phyloP scores from a whole-genome alignment of 257 asterid genomes.

The Rehmannia glutinosa region DNA sequence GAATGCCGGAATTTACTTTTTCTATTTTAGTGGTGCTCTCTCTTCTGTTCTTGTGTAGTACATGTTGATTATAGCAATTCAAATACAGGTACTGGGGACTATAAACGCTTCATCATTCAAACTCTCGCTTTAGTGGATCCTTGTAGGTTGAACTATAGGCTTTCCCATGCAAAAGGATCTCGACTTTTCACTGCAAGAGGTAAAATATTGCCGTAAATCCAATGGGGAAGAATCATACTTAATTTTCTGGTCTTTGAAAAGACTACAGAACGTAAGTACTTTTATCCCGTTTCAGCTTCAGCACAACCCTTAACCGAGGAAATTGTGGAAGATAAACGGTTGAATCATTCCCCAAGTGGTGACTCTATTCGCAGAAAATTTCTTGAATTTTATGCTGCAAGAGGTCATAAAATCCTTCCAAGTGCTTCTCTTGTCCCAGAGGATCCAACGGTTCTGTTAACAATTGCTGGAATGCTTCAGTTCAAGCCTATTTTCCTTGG shows the following conservation, averaged over 20 bases:
- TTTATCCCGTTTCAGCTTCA: conserved; percentile 62
- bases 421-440: conserved; percentile 97
- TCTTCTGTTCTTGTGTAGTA: background rate
- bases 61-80: conserved; percentile 1
- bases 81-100: conserved; percentile 45
- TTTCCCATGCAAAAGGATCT: conserved; percentile 13
- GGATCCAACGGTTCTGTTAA: conserved; percentile 90
- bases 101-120: conserved; percentile 32
- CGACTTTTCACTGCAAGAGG: conserved; percentile 38
- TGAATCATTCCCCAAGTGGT: conserved; percentile 48
- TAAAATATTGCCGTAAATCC: conserved; percentile 25
- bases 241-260: background rate
- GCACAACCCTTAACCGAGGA: conserved; percentile 65
- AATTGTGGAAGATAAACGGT: conserved; percentile 42
- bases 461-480: conserved; percentile 98
- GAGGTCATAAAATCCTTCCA: conserved; percentile 85
- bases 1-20: background rate
- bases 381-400: conserved; percentile 77
- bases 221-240: background rate
- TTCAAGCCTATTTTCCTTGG: conserved; percentile 97
- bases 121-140: conserved; percentile 30
- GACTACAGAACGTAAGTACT: background rate
- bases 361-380: conserved; percentile 78
- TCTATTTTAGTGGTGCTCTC: background rate
- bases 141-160: conserved; percentile 23